A percentile compares a stretch with the other conserved stretches of the same genome.
These are phyloP conservation scores for Microbotryum violaceum DNA, from an alignment of 1,284 basidiomycete species.

Conservation along the genomic window DNA sequence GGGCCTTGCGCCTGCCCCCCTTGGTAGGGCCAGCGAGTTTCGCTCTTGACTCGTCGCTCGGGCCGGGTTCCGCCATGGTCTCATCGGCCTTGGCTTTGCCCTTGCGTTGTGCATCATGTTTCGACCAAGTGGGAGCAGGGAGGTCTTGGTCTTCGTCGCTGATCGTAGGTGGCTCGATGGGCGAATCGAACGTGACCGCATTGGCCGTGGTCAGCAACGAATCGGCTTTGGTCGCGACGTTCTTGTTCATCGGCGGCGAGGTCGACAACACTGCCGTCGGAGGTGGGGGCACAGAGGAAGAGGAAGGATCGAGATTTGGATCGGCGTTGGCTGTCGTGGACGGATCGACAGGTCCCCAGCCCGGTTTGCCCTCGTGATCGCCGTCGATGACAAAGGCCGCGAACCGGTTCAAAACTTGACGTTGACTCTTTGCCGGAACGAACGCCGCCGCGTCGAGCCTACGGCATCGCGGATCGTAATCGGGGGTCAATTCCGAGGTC, in stretches of 20 bases:
- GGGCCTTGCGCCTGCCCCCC: not conserved
- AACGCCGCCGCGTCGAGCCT: slow-evolving; percentile 69
- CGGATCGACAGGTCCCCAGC: slow-evolving; percentile 25
- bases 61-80: no score
- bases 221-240: slow-evolving; percentile 14
- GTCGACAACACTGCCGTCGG: not conserved
- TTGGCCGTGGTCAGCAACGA: slow-evolving; percentile 18
- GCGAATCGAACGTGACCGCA: slow-evolving; percentile 46
- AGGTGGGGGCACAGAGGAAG: not conserved
- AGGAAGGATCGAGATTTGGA: not conserved
- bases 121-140: not conserved
- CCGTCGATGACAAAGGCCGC: slow-evolving; percentile 61
- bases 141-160: slow-evolving; percentile 7
- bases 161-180: slow-evolving; percentile 46
- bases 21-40: not conserved
- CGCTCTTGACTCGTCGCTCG: slow-evolving; percentile 9
- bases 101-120: slow-evolving; percentile 34
- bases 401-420: slow-evolving; percentile 65
- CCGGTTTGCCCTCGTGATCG: slow-evolving; percentile 41
- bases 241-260: not conserved
- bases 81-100: slow-evolving; percentile 28
- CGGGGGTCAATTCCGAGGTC: not conserved
- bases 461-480: not conserved
- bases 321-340: not conserved
- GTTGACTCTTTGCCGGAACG: slow-evolving; percentile 66